phyloP scores from a whole-genome alignment of 2,329 filamentous ascomycete species.

The Fulvia fulva region DNA sequence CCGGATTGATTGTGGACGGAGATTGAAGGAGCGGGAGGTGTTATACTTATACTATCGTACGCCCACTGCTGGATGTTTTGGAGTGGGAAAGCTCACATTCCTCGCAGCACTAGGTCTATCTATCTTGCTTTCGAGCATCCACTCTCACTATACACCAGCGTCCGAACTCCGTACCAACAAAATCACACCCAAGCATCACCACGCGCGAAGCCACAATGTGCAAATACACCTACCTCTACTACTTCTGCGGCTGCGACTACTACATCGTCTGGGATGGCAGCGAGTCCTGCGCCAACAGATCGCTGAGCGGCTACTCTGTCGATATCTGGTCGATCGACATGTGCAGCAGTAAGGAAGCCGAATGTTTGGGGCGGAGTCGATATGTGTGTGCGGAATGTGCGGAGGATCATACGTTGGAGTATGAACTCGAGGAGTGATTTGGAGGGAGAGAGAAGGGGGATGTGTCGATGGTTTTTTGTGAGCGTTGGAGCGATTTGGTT shows the following conservation, averaged over 20 bases:
- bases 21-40: not conserved
- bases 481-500: not conserved
- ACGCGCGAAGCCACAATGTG: conserved; percentile 36
- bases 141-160: not conserved
- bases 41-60: not conserved
- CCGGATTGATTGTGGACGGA: not conserved
- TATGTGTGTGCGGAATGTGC: conserved; percentile 18
- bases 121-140: not conserved
- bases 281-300: conserved; percentile 44
- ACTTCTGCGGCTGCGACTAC: conserved; percentile 48
- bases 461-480: not conserved
- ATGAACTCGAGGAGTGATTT: conserved; percentile 18
- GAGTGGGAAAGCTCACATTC: not conserved
- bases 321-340: conserved; percentile 48
- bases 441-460: not conserved
- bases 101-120: not conserved
- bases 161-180: not conserved
- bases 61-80: not conserved
- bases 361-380: conserved; percentile 13
- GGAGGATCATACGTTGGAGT: conserved; percentile 22
- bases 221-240: conserved; percentile 45
- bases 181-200: no score
- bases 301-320: conserved; percentile 45
- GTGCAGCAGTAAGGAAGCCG: conserved; percentile 27
- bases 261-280: conserved; percentile 46